A percentile compares a stretch with the other conserved stretches of the same genome.
These are phyloP conservation scores for Puccinia brachypodii DNA, from an alignment of 1,284 basidiomycete genomes.

Conservation along the genomic window DNA sequence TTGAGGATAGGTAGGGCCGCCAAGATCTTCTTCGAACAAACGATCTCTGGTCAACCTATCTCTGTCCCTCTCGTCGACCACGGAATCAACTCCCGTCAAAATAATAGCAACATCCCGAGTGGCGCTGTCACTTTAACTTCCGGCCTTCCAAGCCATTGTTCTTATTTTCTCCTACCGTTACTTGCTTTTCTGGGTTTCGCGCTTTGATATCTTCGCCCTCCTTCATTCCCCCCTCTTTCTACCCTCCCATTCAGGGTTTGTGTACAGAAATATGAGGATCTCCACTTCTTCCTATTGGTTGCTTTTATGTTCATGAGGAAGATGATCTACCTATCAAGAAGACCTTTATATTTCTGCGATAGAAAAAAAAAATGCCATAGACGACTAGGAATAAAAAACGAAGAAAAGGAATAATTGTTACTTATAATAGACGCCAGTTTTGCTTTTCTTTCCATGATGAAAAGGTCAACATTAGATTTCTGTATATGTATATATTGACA, in stretches of 20 bases:
- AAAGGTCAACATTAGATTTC: too few species aligned
- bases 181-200: neutral
- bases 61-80: neutral
- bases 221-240: neutral
- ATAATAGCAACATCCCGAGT: neutral
- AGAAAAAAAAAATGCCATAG: too few species aligned
- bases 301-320: too few species aligned
- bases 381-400: too few species aligned
- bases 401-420: too few species aligned
- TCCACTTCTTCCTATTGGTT: too few species aligned
- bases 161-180: neutral
- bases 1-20: conserved; percentile 15
- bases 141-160: neutral
- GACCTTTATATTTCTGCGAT: too few species aligned
- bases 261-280: neutral
- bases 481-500: too few species aligned
- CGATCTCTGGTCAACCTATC: neutral
- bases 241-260: neutral
- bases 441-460: too few species aligned
- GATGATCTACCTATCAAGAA: too few species aligned
- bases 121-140: neutral
- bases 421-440: too few species aligned
- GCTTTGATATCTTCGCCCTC: neutral
- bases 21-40: conserved; percentile 36
- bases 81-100: neutral